Percentiles rank a stretch among this genome's conserved stretches.
Conservation (phyloP, 1,284 basidiomycete species). For the Mycosarcoma mackinlayi region DNA sequence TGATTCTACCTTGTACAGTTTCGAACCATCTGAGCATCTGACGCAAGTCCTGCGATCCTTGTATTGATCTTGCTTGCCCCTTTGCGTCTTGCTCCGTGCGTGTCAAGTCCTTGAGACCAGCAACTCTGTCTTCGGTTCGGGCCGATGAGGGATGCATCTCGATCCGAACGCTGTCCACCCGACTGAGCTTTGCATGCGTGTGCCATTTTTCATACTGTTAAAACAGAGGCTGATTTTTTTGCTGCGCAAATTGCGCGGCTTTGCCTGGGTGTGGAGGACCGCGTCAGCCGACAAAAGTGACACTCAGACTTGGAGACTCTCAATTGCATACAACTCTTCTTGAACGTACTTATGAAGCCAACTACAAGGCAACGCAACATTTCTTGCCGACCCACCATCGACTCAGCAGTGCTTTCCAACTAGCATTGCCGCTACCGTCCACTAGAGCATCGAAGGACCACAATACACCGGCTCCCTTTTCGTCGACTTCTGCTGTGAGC, state of each 20-base stretch:
- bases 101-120: no score
- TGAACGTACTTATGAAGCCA: slow-evolving; percentile 1
- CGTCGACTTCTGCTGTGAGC: no score
- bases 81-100: background rate
- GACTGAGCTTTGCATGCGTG: background rate
- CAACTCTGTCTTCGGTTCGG: no score
- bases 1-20: slow-evolving; percentile 11
- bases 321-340: background rate
- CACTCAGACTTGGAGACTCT: no score
- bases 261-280: slow-evolving; percentile 7
- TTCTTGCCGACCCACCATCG: background rate
- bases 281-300: slow-evolving; percentile 22
- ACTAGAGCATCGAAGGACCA: no score
- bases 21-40: slow-evolving; percentile 3
- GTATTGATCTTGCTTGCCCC: background rate
- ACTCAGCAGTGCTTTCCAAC: background rate
- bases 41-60: background rate
- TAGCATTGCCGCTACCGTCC: no score
- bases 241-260: slow-evolving; percentile 8
- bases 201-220: background rate
- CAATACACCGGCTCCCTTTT: no score
- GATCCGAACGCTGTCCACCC: background rate
- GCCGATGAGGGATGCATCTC: no score
- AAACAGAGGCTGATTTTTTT: background rate
- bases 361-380: background rate